Conservation (phyloP, 78 protist species). For the Salpingoeca rosetta region DNA sequence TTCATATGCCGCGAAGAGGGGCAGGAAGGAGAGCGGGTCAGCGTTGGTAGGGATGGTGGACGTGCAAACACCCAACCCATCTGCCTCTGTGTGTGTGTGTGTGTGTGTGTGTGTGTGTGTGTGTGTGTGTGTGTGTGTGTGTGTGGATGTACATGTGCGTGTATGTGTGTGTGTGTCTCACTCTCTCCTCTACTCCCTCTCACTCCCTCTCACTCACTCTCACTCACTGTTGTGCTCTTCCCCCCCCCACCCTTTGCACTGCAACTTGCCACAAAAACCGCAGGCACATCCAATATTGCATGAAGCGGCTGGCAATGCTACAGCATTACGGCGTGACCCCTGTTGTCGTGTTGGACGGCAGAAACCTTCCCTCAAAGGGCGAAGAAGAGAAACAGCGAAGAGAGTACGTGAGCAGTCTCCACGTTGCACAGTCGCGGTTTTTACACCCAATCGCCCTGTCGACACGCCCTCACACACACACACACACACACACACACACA, state of each 20-base stretch:
- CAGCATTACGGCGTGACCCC: neutral
- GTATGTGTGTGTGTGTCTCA: too few species aligned
- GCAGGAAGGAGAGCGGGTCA: constrained; percentile 35
- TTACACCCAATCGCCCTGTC: neutral
- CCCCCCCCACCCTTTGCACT: neutral
- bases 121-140: too few species aligned
- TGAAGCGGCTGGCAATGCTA: neutral
- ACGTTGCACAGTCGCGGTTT: neutral
- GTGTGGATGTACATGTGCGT: too few species aligned
- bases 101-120: too few species aligned
- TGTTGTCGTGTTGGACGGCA: constrained; percentile 60
- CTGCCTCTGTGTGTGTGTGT: constrained; percentile 9
- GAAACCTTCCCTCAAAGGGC: constrained; percentile 61
- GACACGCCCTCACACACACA: neutral
- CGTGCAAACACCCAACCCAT: constrained; percentile 32
- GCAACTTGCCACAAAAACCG: neutral
- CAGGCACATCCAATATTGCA: constrained; percentile 6
- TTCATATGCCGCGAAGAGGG: too few species aligned
- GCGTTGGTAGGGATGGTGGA: constrained; percentile 66
- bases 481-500: neutral
- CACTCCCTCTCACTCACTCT: too few species aligned
- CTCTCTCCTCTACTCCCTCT: too few species aligned
- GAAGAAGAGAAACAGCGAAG: constrained; percentile 52
- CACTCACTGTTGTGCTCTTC: too few species aligned
- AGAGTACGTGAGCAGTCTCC: neutral